Conservation (phyloP, 2,329 filamentous ascomycete species). For the Nemania serpens region DNA sequence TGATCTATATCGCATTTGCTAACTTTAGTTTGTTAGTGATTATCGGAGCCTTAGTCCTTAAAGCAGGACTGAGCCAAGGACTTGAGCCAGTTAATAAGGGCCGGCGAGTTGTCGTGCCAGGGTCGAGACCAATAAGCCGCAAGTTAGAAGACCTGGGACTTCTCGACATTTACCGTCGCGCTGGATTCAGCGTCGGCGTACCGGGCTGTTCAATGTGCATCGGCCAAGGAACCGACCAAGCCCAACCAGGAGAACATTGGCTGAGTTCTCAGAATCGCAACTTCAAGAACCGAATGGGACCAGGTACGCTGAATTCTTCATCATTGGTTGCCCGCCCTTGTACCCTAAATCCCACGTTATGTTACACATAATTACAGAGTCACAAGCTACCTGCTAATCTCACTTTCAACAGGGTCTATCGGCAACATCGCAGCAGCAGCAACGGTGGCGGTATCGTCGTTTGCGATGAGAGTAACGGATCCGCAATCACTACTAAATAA, state of each 20-base stretch:
- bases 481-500: constrained; percentile 33
- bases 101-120: constrained; percentile 48
- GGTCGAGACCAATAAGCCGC: constrained; percentile 46
- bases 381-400: not conserved
- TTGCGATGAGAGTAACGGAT: constrained; percentile 47
- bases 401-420: constrained; percentile 44
- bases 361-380: not conserved
- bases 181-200: constrained; percentile 48
- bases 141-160: constrained; percentile 44
- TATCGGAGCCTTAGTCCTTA: constrained; percentile 47
- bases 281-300: constrained; percentile 52
- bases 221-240: constrained; percentile 48
- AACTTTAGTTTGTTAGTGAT: constrained; percentile 35
- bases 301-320: constrained; percentile 35
- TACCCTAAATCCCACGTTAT: not conserved
- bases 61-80: constrained; percentile 44
- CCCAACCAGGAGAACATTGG: constrained; percentile 49
- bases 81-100: constrained; percentile 40
- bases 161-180: constrained; percentile 45
- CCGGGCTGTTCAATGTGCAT: constrained; percentile 53
- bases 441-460: constrained; percentile 52
- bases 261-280: constrained; percentile 53
- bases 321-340: no score
- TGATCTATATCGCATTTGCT: not conserved
- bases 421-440: constrained; percentile 52